Evolutionary conservation across 192 early-diverging fungal species (phyloP).

Genomic region (Umbelopsis vinacea): DNA sequence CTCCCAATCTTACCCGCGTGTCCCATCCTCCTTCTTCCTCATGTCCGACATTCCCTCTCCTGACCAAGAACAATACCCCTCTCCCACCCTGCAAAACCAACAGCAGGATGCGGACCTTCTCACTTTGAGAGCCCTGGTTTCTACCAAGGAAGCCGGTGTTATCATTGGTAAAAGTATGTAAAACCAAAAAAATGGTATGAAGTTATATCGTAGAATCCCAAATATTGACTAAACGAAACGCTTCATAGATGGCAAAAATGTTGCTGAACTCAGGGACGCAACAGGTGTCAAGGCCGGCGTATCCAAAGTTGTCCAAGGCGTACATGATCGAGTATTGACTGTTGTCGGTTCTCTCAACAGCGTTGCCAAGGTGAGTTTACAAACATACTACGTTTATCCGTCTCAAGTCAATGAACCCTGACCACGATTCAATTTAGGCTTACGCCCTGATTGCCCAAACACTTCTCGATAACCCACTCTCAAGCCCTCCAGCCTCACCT

Average conservation of each 20-base stretch:
- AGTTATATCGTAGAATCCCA: not conserved
- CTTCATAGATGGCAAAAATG: slow-evolving; percentile 73
- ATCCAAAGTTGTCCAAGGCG: slow-evolving; percentile 85
- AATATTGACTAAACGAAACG: slow-evolving; percentile 40
- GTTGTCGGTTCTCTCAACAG: slow-evolving; percentile 72
- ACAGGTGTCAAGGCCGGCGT: slow-evolving; percentile 92
- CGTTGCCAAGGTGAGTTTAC: slow-evolving; percentile 65
- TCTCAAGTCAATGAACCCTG: not conserved
- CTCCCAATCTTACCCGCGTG: slow-evolving; percentile 24
- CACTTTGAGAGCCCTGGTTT: slow-evolving; percentile 87
- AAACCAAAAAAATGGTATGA: not conserved
- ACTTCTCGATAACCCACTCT: slow-evolving; percentile 75
- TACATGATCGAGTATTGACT: slow-evolving; percentile 84
- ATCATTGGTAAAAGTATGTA: slow-evolving; percentile 63
- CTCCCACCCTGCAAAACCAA: slow-evolving; percentile 19
- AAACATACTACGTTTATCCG: not conserved
- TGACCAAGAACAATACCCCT: slow-evolving; percentile 34
- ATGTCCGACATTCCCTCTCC: slow-evolving; percentile 22
- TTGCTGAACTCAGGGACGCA: slow-evolving; percentile 83
- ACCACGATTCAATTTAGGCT: slow-evolving; percentile 51
- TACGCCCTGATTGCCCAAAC: slow-evolving; percentile 84
- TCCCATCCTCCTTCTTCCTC: slow-evolving; percentile 22
- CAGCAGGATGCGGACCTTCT: slow-evolving; percentile 59
- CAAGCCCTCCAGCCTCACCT: slow-evolving; percentile 58
- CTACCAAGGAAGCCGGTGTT: slow-evolving; percentile 91